These are phyloP conservation scores for Solanum etuberosum DNA, from an alignment of 257 asterid species.

Conservation along the genomic window DNA sequence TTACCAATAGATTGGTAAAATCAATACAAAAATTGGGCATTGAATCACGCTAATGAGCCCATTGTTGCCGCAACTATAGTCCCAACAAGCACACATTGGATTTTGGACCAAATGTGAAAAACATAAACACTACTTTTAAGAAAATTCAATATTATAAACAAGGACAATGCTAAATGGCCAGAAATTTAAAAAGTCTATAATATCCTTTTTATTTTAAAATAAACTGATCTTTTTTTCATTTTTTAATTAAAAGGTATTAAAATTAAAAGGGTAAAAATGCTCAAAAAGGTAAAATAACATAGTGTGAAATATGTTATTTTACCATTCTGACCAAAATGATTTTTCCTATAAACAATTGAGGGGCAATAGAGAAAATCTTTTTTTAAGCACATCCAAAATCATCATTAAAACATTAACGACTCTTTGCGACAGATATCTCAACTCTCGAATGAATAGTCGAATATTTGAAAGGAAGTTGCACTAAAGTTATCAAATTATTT, in stretches of 20 bases:
- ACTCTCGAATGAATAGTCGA: neutral
- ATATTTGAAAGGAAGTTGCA: neutral
- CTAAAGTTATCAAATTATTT: neutral
- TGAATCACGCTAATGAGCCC: neutral
- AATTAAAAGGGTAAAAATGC: too few relatives aligned
- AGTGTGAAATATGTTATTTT: too few relatives aligned
- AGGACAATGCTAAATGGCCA: too few relatives aligned
- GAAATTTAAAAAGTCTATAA: too few relatives aligned
- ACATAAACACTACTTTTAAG: neutral
- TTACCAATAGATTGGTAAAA: neutral
- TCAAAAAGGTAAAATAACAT: too few relatives aligned
- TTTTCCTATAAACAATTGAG: neutral
- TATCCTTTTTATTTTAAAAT: too few relatives aligned
- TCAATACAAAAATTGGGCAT: conserved; percentile 5
- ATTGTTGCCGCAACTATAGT: neutral
- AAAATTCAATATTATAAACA: neutral
- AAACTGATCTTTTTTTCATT: too few relatives aligned
- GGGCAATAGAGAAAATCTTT: neutral
- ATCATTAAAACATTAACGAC: too few relatives aligned
- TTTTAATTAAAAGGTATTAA: too few relatives aligned
- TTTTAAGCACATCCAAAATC: neutral
- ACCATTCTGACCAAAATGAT: too few relatives aligned
- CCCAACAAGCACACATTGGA: neutral
- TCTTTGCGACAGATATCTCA: neutral
- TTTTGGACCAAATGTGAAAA: neutral